Evolutionary conservation across 2,329 filamentous ascomycete species (phyloP).

Genomic region (Didymella keratinophila): DNA sequence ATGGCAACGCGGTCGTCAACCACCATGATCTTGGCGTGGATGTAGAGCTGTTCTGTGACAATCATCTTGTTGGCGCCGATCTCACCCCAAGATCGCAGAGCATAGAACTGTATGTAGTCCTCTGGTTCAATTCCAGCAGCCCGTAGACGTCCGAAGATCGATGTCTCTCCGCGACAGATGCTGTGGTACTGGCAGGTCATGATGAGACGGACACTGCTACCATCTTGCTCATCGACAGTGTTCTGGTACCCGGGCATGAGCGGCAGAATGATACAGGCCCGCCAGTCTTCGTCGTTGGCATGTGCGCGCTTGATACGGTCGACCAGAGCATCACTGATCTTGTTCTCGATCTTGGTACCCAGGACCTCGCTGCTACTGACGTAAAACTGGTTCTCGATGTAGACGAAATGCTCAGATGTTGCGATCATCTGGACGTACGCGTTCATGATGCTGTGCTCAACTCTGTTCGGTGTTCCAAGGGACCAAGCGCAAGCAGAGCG

Average conservation of each 20-base stretch:
- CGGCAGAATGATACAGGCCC: conserved; percentile 87
- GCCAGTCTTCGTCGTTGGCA: conserved; percentile 87
- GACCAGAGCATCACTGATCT: conserved; percentile 92
- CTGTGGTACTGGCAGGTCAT: conserved; percentile 97
- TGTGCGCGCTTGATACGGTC: conserved; percentile 88
- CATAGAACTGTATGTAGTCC: conserved; percentile 95
- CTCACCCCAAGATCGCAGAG: conserved; percentile 88
- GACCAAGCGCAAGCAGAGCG: conserved; percentile 93
- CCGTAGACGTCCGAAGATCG: conserved; percentile 86
- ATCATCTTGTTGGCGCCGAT: conserved; percentile 83
- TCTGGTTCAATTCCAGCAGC: conserved; percentile 86
- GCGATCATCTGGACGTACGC: conserved; percentile 95
- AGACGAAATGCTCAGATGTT: conserved; percentile 94
- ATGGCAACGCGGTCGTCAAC: conserved; percentile 93
- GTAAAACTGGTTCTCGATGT: conserved; percentile 99
- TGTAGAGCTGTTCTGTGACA: conserved; percentile 96
- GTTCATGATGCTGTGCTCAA: conserved; percentile 94
- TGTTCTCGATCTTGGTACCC: conserved; percentile 86
- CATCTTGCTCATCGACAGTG: conserved; percentile 91
- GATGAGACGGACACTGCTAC: conserved; percentile 91
- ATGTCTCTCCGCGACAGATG: conserved; percentile 90
- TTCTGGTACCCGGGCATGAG: conserved; percentile 99
- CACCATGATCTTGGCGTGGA: conserved; percentile 96
- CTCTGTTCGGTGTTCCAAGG: conserved; percentile 80
- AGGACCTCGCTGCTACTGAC: conserved; percentile 91